A percentile compares a stretch with the other conserved stretches of the same genome.
phyloP scores from a whole-genome alignment of 2,329 filamentous ascomycete genomes.

The Purpureocillium takamizusanense region DNA sequence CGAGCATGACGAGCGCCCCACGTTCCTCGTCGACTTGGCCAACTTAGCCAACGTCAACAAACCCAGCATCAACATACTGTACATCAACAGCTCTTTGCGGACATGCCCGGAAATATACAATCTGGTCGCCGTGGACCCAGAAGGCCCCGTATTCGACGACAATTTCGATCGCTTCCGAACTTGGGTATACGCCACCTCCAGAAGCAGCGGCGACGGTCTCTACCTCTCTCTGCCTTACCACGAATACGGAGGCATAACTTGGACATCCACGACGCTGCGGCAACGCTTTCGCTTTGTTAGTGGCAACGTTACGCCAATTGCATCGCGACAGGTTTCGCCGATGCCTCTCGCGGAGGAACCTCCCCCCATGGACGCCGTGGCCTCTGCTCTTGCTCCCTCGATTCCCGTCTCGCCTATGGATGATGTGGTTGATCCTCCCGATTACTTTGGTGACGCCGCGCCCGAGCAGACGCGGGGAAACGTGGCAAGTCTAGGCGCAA shows the following conservation, averaged over 20 bases:
- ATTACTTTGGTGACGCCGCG: slow-evolving; percentile 33
- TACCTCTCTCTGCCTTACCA: slow-evolving; percentile 46
- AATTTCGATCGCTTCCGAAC: slow-evolving; percentile 57
- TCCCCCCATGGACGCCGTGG: slow-evolving; percentile 10
- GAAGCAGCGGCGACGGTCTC: slow-evolving; percentile 39
- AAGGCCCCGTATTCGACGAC: slow-evolving; percentile 28
- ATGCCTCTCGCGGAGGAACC: slow-evolving; percentile 26
- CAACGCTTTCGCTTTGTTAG: slow-evolving; percentile 61
- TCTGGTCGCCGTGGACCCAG: slow-evolving; percentile 42
- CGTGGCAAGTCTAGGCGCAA: not conserved
- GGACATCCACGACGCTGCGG: slow-evolving; percentile 63
- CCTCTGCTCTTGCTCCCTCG: slow-evolving; percentile 15
- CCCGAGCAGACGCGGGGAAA: not conserved
- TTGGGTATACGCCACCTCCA: slow-evolving; percentile 50
- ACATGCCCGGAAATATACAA: slow-evolving; percentile 45
- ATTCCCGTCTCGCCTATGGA: slow-evolving; percentile 23
- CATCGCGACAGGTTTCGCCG: slow-evolving; percentile 29
- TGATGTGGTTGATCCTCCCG: slow-evolving; percentile 20
- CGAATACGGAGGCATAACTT: slow-evolving; percentile 54
- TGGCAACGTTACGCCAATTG: slow-evolving; percentile 31
- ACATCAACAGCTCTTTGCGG: slow-evolving; percentile 59
- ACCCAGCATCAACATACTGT: slow-evolving; percentile 52
- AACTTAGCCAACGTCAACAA: slow-evolving; percentile 45
- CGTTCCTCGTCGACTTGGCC: slow-evolving; percentile 63
- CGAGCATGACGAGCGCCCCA: slow-evolving; percentile 68